Conservation (phyloP, 306 rosid species). For the Biancaea sappan region DNA sequence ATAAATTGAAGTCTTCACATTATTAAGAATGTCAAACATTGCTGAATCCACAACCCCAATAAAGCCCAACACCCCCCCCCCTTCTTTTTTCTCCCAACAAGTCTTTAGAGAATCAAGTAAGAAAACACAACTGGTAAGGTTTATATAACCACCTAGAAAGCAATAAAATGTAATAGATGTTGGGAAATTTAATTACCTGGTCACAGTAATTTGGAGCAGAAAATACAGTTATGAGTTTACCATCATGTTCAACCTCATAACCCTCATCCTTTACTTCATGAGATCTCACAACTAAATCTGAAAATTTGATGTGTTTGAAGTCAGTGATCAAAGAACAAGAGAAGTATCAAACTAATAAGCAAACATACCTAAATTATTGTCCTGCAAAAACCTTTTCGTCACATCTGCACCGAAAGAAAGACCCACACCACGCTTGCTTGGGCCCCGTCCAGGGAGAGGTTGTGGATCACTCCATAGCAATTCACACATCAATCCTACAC, state of each 20-base stretch:
- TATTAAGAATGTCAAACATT: background rate
- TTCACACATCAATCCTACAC: slow-evolving; percentile 95
- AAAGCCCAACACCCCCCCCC: background rate
- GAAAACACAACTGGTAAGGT: background rate
- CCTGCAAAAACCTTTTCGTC: slow-evolving; percentile 84
- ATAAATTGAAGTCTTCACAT: background rate
- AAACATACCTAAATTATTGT: slow-evolving; percentile 80
- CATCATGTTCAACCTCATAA: slow-evolving; percentile 93
- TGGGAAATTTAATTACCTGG: slow-evolving; percentile 63
- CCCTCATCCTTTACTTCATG: slow-evolving; percentile 99
- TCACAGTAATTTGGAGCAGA: slow-evolving; percentile 99
- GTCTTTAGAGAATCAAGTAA: background rate
- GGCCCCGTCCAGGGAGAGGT: slow-evolving; percentile 92
- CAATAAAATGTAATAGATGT: background rate
- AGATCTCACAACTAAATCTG: slow-evolving; percentile 96
- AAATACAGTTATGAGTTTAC: slow-evolving; percentile 97
- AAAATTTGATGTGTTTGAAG: slow-evolving; percentile 28
- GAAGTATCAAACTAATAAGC: slow-evolving; percentile 4
- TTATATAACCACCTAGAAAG: background rate
- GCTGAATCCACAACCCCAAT: background rate
- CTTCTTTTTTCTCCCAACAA: background rate
- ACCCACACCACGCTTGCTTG: slow-evolving; percentile 99
- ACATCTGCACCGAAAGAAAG: slow-evolving; percentile 94
- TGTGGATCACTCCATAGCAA: slow-evolving; percentile 99
- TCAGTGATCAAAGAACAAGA: slow-evolving; percentile 22